Conservation (phyloP, 352 stramenopile genomes). For the Phytopythium mirpurense region DNA sequence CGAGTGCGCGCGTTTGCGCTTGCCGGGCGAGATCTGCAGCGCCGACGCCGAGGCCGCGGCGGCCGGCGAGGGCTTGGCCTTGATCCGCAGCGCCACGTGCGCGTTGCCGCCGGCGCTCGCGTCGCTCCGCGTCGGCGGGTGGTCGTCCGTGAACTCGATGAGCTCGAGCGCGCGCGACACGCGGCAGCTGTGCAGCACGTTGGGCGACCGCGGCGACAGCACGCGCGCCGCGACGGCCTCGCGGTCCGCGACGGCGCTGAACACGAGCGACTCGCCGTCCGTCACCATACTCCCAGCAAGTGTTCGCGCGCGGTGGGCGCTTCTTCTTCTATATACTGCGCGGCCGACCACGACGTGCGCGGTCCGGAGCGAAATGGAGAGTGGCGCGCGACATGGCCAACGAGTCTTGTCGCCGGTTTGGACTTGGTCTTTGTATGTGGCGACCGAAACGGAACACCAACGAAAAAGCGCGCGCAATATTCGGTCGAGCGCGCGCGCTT, state of each 20-base stretch:
- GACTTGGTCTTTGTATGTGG: background rate
- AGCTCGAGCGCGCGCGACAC: slow-evolving; percentile 45
- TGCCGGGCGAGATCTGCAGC: slow-evolving; percentile 21
- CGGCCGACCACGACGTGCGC: background rate
- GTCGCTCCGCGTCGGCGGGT: slow-evolving; percentile 9
- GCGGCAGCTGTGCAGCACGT: slow-evolving; percentile 36
- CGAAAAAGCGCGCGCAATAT: slow-evolving; percentile 3
- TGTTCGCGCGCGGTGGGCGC: too few species aligned
- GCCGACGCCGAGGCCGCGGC: background rate
- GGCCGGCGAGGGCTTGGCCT: slow-evolving; percentile 6
- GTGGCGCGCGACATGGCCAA: background rate
- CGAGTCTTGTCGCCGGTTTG: background rate
- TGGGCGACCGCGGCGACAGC: slow-evolving; percentile 21
- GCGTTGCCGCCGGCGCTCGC: slow-evolving; percentile 3
- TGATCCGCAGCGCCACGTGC: slow-evolving; percentile 5
- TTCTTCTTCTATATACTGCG: background rate
- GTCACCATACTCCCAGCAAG: slow-evolving; percentile 1
- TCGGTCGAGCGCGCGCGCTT: background rate
- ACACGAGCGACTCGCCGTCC: slow-evolving; percentile 1
- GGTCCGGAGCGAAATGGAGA: slow-evolving; percentile 1
- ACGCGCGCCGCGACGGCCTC: background rate
- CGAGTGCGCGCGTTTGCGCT: slow-evolving; percentile 60
- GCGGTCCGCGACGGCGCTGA: background rate
- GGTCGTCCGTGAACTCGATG: slow-evolving; percentile 33
- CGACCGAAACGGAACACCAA: slow-evolving; percentile 4